These are phyloP conservation scores for Nitzschia inconspicua DNA, from an alignment of 108 stramenopile species.

Conservation along the genomic window DNA sequence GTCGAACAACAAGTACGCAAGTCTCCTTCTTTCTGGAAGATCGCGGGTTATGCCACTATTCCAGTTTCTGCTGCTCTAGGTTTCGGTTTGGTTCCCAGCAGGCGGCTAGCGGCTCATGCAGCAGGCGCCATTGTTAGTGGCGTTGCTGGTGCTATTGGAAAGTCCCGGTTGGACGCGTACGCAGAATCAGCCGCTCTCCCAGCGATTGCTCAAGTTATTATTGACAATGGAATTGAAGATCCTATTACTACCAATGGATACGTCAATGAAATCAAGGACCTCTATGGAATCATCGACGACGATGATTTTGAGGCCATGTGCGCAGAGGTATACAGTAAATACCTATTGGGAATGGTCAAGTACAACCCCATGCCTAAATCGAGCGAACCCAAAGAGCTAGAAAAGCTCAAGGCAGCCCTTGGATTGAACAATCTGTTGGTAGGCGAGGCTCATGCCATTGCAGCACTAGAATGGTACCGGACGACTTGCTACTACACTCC, in stretches of 20 bases:
- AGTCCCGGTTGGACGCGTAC: slow-evolving; percentile 35
- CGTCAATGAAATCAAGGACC: slow-evolving; percentile 31
- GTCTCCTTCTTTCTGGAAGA: slow-evolving; percentile 40
- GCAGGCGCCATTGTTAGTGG: slow-evolving; percentile 51
- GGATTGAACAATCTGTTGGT: slow-evolving; percentile 61
- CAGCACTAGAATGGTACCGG: slow-evolving; percentile 61
- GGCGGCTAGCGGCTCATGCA: slow-evolving; percentile 42
- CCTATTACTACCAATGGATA: slow-evolving; percentile 17
- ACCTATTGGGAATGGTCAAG: slow-evolving; percentile 79
- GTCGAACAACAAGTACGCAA: slow-evolving; percentile 40
- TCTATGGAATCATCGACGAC: slow-evolving; percentile 29
- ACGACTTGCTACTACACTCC: slow-evolving; percentile 58
- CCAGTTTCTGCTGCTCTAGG: slow-evolving; percentile 54
- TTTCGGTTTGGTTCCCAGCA: slow-evolving; percentile 41
- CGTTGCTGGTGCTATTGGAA: slow-evolving; percentile 53
- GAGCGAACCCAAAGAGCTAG: slow-evolving; percentile 72
- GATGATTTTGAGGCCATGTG: slow-evolving; percentile 68
- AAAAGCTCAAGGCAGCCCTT: slow-evolving; percentile 40
- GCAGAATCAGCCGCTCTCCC: slow-evolving; percentile 44
- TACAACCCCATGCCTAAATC: slow-evolving; percentile 57
- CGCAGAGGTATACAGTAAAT: slow-evolving; percentile 56
- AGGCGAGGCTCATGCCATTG: slow-evolving; percentile 79
- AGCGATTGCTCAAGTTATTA: slow-evolving; percentile 52
- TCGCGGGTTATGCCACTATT: slow-evolving; percentile 46
- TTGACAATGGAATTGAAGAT: slow-evolving; percentile 45